These are phyloP conservation scores for Porcisia hertigi DNA, from an alignment of 208 protist genomes.

Conservation along the genomic window DNA sequence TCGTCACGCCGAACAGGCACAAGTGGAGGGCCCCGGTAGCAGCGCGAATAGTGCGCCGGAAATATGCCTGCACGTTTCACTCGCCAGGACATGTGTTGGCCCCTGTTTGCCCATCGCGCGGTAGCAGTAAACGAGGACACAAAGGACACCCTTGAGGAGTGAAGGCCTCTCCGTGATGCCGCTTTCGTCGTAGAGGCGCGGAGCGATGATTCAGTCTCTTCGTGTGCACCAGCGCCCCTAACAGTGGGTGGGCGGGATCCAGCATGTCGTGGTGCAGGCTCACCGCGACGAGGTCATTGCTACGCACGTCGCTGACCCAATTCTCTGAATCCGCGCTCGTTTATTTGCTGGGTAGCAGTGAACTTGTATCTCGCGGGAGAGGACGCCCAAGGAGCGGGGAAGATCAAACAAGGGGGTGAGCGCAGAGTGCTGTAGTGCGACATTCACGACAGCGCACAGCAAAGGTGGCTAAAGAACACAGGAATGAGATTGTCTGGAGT, in stretches of 20 bases:
- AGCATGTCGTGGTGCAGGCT: constrained; percentile 49
- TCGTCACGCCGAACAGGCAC: constrained; percentile 63
- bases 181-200: constrained; percentile 81
- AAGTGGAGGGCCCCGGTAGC: constrained; percentile 70
- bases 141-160: constrained; percentile 63
- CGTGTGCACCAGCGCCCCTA: constrained; percentile 22
- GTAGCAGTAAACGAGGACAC: constrained; percentile 73
- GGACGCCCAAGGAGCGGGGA: not conserved
- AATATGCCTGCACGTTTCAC: constrained; percentile 82
- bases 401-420: not conserved
- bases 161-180: constrained; percentile 76
- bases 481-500: not conserved
- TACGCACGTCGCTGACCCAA: not conserved
- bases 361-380: not conserved
- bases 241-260: constrained; percentile 36
- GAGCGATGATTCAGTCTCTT: constrained; percentile 19
- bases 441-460: not conserved
- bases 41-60: constrained; percentile 79
- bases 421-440: not conserved
- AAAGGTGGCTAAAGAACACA: not conserved
- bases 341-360: not conserved
- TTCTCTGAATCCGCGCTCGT: not conserved
- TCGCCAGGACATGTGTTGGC: constrained; percentile 74
- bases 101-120: constrained; percentile 47
- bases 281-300: constrained; percentile 19